A percentile compares a stretch with the other conserved stretches of the same genome.
Conservation (phyloP, 2,329 filamentous ascomycete species). For the Neoscytalidium dimidiatum region DNA sequence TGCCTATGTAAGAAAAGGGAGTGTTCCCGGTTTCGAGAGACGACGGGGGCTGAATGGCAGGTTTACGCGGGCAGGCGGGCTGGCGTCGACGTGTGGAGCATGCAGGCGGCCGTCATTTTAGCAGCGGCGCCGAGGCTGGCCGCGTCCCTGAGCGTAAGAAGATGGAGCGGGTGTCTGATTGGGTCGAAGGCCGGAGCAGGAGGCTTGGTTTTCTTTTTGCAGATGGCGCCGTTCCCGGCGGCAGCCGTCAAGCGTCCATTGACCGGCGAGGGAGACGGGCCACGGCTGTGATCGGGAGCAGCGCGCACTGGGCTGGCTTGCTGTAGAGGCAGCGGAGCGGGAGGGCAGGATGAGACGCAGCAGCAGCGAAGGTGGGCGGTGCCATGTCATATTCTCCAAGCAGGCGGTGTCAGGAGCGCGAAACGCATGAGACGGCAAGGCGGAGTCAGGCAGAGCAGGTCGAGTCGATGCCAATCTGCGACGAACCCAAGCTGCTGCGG, state of each 20-base stretch:
- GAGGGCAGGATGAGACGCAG: not conserved
- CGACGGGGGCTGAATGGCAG: not conserved
- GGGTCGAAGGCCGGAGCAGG: not conserved
- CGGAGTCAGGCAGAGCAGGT: not conserved
- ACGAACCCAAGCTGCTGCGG: not conserved
- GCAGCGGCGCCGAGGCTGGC: not conserved
- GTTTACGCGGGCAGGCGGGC: constrained; percentile 17
- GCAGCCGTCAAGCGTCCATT: not conserved
- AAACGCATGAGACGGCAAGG: not conserved
- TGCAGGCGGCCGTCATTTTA: constrained; percentile 6
- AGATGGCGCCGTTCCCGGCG: not conserved
- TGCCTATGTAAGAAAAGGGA: constrained; percentile 8
- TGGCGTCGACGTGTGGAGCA: constrained; percentile 9
- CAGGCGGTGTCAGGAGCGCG: not conserved
- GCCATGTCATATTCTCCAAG: not conserved
- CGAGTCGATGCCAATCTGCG: not conserved
- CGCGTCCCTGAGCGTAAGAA: not conserved
- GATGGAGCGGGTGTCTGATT: not conserved
- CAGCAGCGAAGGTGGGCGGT: not conserved
- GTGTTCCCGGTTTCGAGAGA: constrained; percentile 15
- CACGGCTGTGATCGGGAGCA: not conserved
- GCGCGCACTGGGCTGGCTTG: not conserved
- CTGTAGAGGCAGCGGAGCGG: not conserved
- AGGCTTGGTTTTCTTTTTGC: not conserved
- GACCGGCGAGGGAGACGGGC: not conserved